Evolutionary conservation across 2,329 filamentous ascomycete genomes (phyloP).

Genomic region (Cercospora sp.): DNA sequence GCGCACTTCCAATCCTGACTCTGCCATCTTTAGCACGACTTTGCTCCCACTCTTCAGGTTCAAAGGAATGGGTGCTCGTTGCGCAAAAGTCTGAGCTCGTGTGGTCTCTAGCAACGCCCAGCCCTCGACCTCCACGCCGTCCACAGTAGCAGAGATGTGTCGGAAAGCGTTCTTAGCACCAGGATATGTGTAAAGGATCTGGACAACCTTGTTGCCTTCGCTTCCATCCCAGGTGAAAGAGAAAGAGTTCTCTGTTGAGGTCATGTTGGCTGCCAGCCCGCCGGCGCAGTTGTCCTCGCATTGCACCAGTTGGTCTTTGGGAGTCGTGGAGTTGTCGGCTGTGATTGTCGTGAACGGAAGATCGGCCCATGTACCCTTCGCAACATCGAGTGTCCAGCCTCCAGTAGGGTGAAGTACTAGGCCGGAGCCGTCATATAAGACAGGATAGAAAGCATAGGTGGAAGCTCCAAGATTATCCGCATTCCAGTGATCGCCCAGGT

Average conservation of each 20-base stretch:
- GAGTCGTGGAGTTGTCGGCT: slow-evolving; percentile 26
- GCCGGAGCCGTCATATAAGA: slow-evolving; percentile 25
- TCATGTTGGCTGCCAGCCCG: slow-evolving; percentile 30
- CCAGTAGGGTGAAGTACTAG: slow-evolving; percentile 29
- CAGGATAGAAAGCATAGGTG: slow-evolving; percentile 33
- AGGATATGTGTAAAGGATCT: slow-evolving; percentile 30
- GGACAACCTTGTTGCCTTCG: slow-evolving; percentile 26
- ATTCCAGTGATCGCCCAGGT: slow-evolving; percentile 68
- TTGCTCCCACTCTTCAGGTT: slow-evolving; percentile 23
- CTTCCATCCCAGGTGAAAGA: slow-evolving; percentile 28
- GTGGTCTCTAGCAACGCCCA: slow-evolving; percentile 30
- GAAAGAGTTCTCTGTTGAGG: slow-evolving; percentile 20
- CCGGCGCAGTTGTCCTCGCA: slow-evolving; percentile 27
- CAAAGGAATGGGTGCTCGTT: slow-evolving; percentile 29
- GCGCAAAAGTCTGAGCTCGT: slow-evolving; percentile 24
- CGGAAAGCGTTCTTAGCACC: slow-evolving; percentile 31
- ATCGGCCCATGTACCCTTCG: slow-evolving; percentile 29
- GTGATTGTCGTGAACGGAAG: slow-evolving; percentile 27
- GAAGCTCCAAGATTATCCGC: slow-evolving; percentile 52
- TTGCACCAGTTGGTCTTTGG: slow-evolving; percentile 16
- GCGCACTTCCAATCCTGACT: slow-evolving; percentile 25
- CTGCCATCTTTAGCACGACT: slow-evolving; percentile 27
- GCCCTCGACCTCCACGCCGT: slow-evolving; percentile 21
- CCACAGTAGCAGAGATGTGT: slow-evolving; percentile 26
- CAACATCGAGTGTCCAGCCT: slow-evolving; percentile 32